Evolutionary conservation across 805 yeast genomes (phyloP).

Genomic region (Yarrowia sp.): DNA sequence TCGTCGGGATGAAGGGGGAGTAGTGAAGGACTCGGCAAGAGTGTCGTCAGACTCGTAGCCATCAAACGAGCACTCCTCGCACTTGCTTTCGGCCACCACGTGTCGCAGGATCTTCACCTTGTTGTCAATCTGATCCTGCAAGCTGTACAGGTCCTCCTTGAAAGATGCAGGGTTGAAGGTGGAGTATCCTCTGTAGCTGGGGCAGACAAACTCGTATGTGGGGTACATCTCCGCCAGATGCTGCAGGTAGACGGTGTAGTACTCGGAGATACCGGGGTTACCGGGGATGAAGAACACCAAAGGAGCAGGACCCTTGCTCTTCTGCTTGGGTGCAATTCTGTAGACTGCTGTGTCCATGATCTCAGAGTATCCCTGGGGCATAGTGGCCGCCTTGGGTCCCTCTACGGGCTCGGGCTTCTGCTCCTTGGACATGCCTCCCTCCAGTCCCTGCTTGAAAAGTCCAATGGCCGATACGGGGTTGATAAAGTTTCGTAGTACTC

Average conservation of each 20-base stretch:
- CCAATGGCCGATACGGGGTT: constrained; percentile 19
- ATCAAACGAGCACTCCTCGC: background rate
- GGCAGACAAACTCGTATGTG: constrained; percentile 52
- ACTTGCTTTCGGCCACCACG: constrained; percentile 30
- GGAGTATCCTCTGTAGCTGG: constrained; percentile 65
- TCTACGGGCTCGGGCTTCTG: background rate
- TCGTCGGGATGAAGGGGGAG: constrained; percentile 1
- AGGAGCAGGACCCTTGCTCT: constrained; percentile 33
- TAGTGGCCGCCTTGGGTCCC: background rate
- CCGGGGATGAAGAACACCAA: constrained; percentile 68
- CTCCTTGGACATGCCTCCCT: constrained; percentile 6
- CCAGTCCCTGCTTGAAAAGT: constrained; percentile 9
- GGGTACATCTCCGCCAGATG: constrained; percentile 46
- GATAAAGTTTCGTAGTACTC: constrained; percentile 21
- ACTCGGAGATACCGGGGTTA: constrained; percentile 71
- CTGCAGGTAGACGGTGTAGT: constrained; percentile 55
- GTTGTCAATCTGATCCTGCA: constrained; percentile 60
- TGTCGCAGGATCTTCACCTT: constrained; percentile 51
- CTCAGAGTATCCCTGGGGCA: constrained; percentile 22
- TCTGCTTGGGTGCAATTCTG: constrained; percentile 4
- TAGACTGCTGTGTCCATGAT: constrained; percentile 15
- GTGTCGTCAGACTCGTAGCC: constrained; percentile 21
- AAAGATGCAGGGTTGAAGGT: constrained; percentile 28
- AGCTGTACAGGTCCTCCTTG: constrained; percentile 27
- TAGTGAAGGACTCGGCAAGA: background rate